These are phyloP conservation scores for Suillus clintonianus DNA, from an alignment of 768 basidiomycete species.

Conservation along the genomic window DNA sequence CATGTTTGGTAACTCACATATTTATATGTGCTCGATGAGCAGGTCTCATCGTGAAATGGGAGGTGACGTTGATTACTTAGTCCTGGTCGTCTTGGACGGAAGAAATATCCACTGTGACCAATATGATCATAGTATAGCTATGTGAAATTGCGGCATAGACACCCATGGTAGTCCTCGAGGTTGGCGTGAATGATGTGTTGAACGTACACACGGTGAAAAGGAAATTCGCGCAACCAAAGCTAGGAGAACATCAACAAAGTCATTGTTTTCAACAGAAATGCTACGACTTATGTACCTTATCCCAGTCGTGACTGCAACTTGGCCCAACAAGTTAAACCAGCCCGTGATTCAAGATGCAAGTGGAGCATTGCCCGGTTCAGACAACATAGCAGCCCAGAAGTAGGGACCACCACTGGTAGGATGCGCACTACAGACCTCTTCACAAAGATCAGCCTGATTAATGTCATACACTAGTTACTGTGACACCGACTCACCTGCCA, in stretches of 20 bases:
- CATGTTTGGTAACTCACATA: no score
- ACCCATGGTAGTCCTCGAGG: constrained; percentile 62
- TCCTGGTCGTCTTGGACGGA: no score
- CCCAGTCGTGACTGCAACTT: constrained; percentile 77
- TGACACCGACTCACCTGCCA: constrained; percentile 55
- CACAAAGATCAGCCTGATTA: neutral
- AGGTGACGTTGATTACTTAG: no score
- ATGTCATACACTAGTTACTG: neutral
- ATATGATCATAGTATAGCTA: no score
- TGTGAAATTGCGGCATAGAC: constrained; percentile 73
- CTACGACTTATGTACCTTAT: constrained; percentile 47
- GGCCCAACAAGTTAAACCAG: constrained; percentile 75
- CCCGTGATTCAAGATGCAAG: constrained; percentile 77
- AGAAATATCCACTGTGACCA: no score
- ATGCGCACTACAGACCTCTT: constrained; percentile 58
- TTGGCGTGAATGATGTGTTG: constrained; percentile 58
- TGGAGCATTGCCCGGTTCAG: constrained; percentile 54
- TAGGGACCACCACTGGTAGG: constrained; percentile 77
- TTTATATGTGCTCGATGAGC: no score
- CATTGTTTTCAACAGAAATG: neutral
- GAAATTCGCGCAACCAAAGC: constrained; percentile 69
- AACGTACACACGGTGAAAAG: constrained; percentile 65
- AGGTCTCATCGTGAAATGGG: no score
- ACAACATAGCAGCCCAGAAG: constrained; percentile 81
- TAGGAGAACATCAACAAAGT: constrained; percentile 18